Base-by-base conservation (phyloP, 2,329 filamentous ascomycete species). In the Monilinia polystroma region DNA sequence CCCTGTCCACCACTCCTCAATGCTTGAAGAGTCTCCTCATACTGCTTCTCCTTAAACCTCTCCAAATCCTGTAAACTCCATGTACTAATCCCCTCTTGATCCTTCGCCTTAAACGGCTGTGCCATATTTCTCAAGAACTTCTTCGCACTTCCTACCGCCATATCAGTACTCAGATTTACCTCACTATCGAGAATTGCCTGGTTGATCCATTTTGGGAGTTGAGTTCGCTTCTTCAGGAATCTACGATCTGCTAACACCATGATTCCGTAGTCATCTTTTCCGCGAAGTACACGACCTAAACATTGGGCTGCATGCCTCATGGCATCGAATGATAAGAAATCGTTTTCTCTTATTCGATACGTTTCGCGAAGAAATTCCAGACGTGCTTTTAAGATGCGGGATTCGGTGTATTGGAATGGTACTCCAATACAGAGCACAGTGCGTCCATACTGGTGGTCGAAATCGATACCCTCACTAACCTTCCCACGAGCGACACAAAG, bases 231-330 rank as follows among this genome's bases (percentile, higher is more conserved):
- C 81, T 95, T 96, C 76, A 92, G 89, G 78, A 97, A 99, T 23
- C 95, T 87, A 53, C 92, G 89, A 77, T 99, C 95, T 2, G 96
- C 95, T 38, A 99, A 83, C 5, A 99, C 94, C 95, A 99, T 99
- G 81, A 99, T 92, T n/a, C 95, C 95, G 78, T 99, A 99, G 78
- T 99, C 95, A 76, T 99, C 96, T 78, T 99, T 99, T 32, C 95
- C 95, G 73, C 95, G 85, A 69, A 99, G 82, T 54, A 99, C 95
- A 76, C 95, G 93, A 18, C 95, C 96, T 1, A 99, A 82, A 75
- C 95, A 99, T 77, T 99, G 95, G 0, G 95, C 94, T 18, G 95
- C 95, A 77, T 99, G 95, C n/a, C 95, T 88, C 94, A 99, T 99
- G 29, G 95, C 95, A 76, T 99, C 95, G 82, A 99, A 99, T 26